Conservation (phyloP, 2,329 filamentous ascomycete genomes). For the Cladosporium sp. region DNA sequence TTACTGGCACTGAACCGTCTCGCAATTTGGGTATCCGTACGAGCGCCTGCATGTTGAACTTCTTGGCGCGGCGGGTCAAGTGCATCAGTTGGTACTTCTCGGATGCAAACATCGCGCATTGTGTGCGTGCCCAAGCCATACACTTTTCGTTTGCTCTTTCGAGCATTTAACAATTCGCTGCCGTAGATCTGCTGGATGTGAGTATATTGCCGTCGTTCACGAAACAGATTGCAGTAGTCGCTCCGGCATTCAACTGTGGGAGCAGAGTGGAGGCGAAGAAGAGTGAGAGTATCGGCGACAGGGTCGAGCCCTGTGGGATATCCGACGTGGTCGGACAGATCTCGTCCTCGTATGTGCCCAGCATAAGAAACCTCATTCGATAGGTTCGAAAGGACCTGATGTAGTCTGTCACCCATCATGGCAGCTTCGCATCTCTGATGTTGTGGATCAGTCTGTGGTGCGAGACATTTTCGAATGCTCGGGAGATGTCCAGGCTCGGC, state of each 20-base stretch:
- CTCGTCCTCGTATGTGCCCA: slow-evolving; percentile 17
- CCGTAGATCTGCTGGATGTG: slow-evolving; percentile 3
- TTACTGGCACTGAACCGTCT: background rate
- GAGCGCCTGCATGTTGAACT: slow-evolving; percentile 9
- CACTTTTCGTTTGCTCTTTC: slow-evolving; percentile 8
- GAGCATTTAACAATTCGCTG: slow-evolving; percentile 6
- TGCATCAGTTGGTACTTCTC: slow-evolving; percentile 13
- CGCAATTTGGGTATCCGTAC: background rate
- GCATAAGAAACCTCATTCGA: slow-evolving; percentile 12
- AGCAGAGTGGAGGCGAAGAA: slow-evolving; percentile 32
- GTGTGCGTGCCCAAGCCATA: slow-evolving; percentile 3
- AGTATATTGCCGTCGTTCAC: slow-evolving; percentile 13
- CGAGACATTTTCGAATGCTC: slow-evolving; percentile 32
- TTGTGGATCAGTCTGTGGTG: slow-evolving; percentile 33
- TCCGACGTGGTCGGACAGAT: slow-evolving; percentile 20
- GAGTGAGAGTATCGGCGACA: slow-evolving; percentile 31
- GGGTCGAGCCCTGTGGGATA: slow-evolving; percentile 29
- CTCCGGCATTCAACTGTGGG: background rate
- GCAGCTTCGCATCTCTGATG: slow-evolving; percentile 29
- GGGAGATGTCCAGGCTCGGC: slow-evolving; percentile 29
- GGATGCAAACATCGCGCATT: slow-evolving; percentile 10
- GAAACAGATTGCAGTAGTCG: slow-evolving; percentile 3
- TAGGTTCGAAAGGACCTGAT: slow-evolving; percentile 24
- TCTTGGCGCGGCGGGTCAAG: background rate
- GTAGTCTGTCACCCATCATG: slow-evolving; percentile 20